Evolutionary conservation across 2,329 filamentous ascomycete genomes (phyloP).

Genomic region (Pyrenophora seminiperda): DNA sequence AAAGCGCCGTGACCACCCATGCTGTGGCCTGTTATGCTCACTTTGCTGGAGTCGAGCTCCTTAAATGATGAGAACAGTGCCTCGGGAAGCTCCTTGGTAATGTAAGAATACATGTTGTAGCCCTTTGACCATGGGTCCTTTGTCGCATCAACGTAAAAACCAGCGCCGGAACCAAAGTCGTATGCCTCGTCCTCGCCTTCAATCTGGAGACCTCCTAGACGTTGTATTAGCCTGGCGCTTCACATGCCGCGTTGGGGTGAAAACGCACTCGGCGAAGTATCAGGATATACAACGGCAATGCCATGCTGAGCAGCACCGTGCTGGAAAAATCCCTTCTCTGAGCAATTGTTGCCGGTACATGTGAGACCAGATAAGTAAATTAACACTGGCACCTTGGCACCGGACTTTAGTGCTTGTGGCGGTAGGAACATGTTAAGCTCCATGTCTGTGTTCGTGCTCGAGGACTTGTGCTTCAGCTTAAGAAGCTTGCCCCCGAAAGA

Average conservation of each 20-base stretch:
- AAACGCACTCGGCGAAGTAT: conserved; percentile 81
- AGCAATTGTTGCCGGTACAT: conserved; percentile 84
- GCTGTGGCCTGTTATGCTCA: conserved; percentile 90
- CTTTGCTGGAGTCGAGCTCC: conserved; percentile 69
- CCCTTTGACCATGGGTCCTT: conserved; percentile 72
- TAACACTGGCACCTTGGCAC: conserved; percentile 75
- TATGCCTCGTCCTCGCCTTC: conserved; percentile 84
- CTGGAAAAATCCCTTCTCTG: conserved; percentile 88
- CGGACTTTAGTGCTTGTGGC: conserved; percentile 64
- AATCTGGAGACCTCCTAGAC: conserved; percentile 72
- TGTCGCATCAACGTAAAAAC: conserved; percentile 92
- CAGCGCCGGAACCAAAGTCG: conserved; percentile 90
- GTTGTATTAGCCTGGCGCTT: conserved; percentile 21
- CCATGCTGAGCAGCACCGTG: conserved; percentile 76
- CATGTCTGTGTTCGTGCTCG: conserved; percentile 84
- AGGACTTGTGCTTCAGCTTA: conserved; percentile 86
- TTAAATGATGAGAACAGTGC: conserved; percentile 74
- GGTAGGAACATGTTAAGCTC: conserved; percentile 91
- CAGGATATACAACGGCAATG: conserved; percentile 92
- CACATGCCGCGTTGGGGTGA: not conserved
- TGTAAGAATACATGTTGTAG: conserved; percentile 95
- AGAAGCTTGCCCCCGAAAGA: conserved; percentile 93
- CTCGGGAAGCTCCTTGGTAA: conserved; percentile 83
- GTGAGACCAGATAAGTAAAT: conserved; percentile 94
- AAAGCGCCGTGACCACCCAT: conserved; percentile 98